Evolutionary conservation across 768 basidiomycete genomes (phyloP).

Genomic region (Hemileccinum impolitum): DNA sequence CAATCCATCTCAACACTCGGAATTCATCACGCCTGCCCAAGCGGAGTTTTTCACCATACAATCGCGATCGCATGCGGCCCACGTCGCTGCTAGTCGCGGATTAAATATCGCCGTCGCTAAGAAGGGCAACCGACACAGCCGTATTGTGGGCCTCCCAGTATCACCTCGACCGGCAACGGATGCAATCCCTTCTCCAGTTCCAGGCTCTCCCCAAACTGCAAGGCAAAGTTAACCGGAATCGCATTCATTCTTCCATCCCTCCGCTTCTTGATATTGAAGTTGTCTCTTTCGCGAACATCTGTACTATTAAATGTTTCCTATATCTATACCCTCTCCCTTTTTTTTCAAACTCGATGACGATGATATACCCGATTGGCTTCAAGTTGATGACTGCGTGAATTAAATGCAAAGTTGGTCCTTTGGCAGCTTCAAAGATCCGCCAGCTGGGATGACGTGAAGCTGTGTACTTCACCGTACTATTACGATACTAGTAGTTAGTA

Average conservation of each 20-base stretch:
- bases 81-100: slow-evolving; percentile 65
- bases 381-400: slow-evolving; percentile 2
- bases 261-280: neutral
- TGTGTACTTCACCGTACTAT: too few species aligned
- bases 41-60: slow-evolving; percentile 32
- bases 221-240: slow-evolving; percentile 19
- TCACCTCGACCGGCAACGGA: slow-evolving; percentile 33
- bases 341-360: slow-evolving; percentile 4
- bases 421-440: too few species aligned
- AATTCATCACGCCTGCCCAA: slow-evolving; percentile 16
- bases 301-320: slow-evolving; percentile 13
- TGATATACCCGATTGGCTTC: slow-evolving; percentile 23
- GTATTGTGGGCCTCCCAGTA: slow-evolving; percentile 59
- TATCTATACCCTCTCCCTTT: slow-evolving; percentile 31
- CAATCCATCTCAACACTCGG: slow-evolving; percentile 28
- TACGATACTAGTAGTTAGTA: too few species aligned
- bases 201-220: slow-evolving; percentile 21
- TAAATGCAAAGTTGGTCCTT: neutral
- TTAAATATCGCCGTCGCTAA: slow-evolving; percentile 60
- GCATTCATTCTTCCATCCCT: neutral
- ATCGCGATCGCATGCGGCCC: slow-evolving; percentile 49
- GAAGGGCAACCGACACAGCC: slow-evolving; percentile 60
- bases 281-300: slow-evolving; percentile 10
- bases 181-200: slow-evolving; percentile 8
- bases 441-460: neutral